Conservation (phyloP, 257 asterid species). For the Paulownia fortunei region DNA sequence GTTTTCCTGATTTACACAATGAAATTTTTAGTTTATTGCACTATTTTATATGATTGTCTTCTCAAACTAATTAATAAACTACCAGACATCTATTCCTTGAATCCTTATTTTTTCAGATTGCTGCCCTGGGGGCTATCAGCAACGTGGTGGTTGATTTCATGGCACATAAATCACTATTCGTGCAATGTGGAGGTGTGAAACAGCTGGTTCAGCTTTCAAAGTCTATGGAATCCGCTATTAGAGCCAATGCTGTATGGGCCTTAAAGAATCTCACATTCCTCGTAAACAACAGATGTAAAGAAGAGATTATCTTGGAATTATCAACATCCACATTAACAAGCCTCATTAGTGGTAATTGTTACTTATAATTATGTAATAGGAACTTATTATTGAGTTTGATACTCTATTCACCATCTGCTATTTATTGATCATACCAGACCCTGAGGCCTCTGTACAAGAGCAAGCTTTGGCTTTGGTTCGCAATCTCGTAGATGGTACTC, state of each 20-base stretch:
- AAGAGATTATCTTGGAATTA: slow-evolving; percentile 73
- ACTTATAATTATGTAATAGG: slow-evolving; percentile 5
- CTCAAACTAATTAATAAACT: slow-evolving; percentile 13
- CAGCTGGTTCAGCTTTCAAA: slow-evolving; percentile 83
- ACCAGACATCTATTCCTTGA: slow-evolving; percentile 3
- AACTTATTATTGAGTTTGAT: slow-evolving; percentile 22
- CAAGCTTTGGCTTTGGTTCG: slow-evolving; percentile 82
- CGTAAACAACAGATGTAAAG: slow-evolving; percentile 72
- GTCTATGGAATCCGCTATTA: slow-evolving; percentile 83
- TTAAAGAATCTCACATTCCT: slow-evolving; percentile 81
- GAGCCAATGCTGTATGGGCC: slow-evolving; percentile 76
- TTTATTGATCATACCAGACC: slow-evolving; percentile 57
- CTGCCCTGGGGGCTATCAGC: slow-evolving; percentile 88
- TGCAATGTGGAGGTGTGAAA: slow-evolving; percentile 78
- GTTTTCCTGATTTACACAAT: neutral
- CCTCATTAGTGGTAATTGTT: slow-evolving; percentile 73
- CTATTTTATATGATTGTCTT: neutral
- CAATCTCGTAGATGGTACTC: slow-evolving; percentile 82
- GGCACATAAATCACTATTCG: slow-evolving; percentile 60
- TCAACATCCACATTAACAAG: slow-evolving; percentile 65
- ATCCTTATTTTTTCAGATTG: slow-evolving; percentile 56
- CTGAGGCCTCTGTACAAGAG: slow-evolving; percentile 85
- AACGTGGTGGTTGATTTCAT: slow-evolving; percentile 77
- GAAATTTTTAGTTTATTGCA: neutral
- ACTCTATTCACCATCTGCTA: slow-evolving; percentile 30